phyloP scores from a whole-genome alignment of 441 rosid genomes.

The Cnidoscolus chayamansa region DNA sequence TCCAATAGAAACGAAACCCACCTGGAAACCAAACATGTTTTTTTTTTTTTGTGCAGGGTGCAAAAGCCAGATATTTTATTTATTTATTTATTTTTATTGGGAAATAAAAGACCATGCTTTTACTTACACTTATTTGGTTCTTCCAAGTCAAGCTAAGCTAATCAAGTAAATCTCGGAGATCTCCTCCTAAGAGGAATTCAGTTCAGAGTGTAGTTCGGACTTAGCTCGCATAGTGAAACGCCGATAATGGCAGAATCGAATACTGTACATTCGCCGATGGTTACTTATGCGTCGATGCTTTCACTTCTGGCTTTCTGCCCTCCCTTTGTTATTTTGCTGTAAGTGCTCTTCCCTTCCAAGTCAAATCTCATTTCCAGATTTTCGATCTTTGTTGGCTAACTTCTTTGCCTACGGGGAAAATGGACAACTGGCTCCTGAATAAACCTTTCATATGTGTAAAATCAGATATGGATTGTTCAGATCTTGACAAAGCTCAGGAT shows the following conservation, averaged over 20 bases:
- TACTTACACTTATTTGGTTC: too few species aligned
- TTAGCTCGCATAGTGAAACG: neutral
- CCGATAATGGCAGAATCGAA: constrained; percentile 44
- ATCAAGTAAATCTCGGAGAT: neutral
- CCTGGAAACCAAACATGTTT: too few species aligned
- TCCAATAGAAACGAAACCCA: too few species aligned
- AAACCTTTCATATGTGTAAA: neutral
- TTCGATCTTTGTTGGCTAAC: neutral
- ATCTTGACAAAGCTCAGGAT: constrained; percentile 10
- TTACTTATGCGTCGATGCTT: constrained; percentile 79
- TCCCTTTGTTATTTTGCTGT: constrained; percentile 90
- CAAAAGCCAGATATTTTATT: too few species aligned
- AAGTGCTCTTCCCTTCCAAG: constrained; percentile 22
- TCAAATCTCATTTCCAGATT: constrained; percentile 6
- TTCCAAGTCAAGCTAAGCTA: neutral
- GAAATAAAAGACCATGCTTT: neutral
- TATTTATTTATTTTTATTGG: neutral
- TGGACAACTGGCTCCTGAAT: neutral
- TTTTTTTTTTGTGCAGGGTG: too few species aligned
- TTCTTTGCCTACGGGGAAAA: neutral
- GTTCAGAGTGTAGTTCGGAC: neutral
- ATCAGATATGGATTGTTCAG: neutral
- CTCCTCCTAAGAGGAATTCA: neutral
- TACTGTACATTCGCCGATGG: constrained; percentile 71
- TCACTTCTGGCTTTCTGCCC: constrained; percentile 81